Conservation (phyloP, 257 asterid species). For the Galeopsis tetrahit region DNA sequence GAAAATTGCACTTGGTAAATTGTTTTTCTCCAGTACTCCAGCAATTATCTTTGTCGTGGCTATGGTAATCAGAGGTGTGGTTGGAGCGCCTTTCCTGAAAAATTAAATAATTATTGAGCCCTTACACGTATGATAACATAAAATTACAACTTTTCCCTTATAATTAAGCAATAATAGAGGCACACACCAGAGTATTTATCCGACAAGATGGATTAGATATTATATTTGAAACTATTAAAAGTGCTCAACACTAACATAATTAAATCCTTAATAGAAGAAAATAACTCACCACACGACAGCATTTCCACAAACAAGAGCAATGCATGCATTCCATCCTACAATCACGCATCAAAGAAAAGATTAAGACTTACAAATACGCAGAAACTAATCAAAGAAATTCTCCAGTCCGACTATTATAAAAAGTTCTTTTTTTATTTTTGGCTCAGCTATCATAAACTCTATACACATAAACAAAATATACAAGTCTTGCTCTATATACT, state of each 20-base stretch:
- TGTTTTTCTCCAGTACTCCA: conserved; percentile 87
- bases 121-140: background rate
- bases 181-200: background rate
- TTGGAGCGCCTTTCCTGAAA: conserved; percentile 99
- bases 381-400: conserved; percentile 8
- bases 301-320: conserved; percentile 97
- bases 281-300: conserved; percentile 88
- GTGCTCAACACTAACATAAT: background rate
- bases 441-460: conserved; percentile 3
- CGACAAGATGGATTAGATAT: conserved; percentile 8
- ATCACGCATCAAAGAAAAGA: conserved; percentile 28
- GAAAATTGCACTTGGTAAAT: conserved; percentile 92
- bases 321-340: conserved; percentile 98
- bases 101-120: conserved; percentile 13
- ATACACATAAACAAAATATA: background rate
- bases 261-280: conserved; percentile 13
- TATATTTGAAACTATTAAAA: background rate
- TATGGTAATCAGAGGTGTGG: conserved; percentile 89
- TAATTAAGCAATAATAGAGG: conserved; percentile 15
- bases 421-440: background rate
- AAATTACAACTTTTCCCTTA: conserved; percentile 10
- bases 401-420: background rate
- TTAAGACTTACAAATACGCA: background rate
- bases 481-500: conserved; percentile 36
- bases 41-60: conserved; percentile 89